Evolutionary conservation across 139 green algal species (phyloP), one percentile per base, ranked within the genome.

Genomic region (Eudorina sp.): DNA sequence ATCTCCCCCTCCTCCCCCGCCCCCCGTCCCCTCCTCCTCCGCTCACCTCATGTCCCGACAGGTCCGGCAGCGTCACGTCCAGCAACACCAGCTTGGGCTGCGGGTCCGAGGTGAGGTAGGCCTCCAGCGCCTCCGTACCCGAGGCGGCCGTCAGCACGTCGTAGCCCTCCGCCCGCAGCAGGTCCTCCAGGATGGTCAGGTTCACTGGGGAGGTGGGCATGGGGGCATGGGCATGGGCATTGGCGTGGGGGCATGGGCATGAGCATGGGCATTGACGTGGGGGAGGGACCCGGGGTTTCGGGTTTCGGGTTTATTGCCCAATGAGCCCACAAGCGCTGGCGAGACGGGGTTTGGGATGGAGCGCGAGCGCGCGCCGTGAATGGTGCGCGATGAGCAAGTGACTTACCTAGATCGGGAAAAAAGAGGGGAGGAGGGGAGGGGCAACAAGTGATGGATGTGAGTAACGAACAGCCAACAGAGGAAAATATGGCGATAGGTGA

Each of bases 31-130:
- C 38, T 34, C 69, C 66, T 4, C 36, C 36, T 29, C 36, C 2
- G 11, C 68, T 51, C 36, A 89, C 88, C 83, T 92, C 88, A 60
- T 91, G 88, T 7, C 89, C 89, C 29, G 78, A 89, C 48, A 93
- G 66, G 82, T 93, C 90, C 9, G 90, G 90, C 64, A 93, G 85
- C 64, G 90, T 90, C 18, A 93, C 85, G 53, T 93, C 90, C 75
- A 93, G 82, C 85, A 93, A 82, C 81, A 93, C 90, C 74, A 93
- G 82, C 82, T 93, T 87, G 23, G 84, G 60, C 38, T 88, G 90
- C 29, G 86, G 90, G 64, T 90, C 80, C 8, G 55, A 51, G 13
- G 46, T 90, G 58, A 92, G 58, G 73, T 88, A 92, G 38, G 80
- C n/a, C 75, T 93, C 86, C 9, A 93, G 82, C 25, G 80, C 90